phyloP scores from a whole-genome alignment of 2,329 filamentous ascomycete species.

The Cyanodermella asteris region DNA sequence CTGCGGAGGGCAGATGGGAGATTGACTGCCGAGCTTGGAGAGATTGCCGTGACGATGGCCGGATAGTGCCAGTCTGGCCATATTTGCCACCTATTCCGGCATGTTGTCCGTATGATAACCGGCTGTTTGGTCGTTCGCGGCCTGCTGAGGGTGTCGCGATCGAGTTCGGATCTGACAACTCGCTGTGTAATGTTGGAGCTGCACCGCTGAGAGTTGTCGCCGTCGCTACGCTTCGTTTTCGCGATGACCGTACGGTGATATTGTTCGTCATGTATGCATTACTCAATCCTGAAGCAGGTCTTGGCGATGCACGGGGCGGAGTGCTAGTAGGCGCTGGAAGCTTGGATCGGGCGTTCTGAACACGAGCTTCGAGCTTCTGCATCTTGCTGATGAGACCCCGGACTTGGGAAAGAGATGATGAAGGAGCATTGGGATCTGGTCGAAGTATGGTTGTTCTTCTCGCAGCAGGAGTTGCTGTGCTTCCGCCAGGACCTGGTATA shows the following conservation, averaged over 20 bases:
- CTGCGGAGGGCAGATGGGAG: constrained; percentile 12
- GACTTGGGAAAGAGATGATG: constrained; percentile 72
- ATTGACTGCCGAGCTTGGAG: constrained; percentile 10
- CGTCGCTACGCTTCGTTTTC: constrained; percentile 41
- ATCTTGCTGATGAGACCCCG: constrained; percentile 87
- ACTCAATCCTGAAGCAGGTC: constrained; percentile 28
- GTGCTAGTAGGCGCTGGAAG: constrained; percentile 61
- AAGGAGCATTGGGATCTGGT: constrained; percentile 32
- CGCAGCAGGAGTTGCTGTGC: constrained; percentile 23
- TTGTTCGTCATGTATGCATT: constrained; percentile 29
- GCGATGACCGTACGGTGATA: constrained; percentile 43
- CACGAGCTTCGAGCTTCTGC: constrained; percentile 83
- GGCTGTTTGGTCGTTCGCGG: constrained; percentile 25
- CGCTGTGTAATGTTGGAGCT: constrained; percentile 12
- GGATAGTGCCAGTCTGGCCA: constrained; percentile 2
- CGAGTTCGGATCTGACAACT: constrained; percentile 6
- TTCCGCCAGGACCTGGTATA: constrained; percentile 26
- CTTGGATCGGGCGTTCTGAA: constrained; percentile 78
- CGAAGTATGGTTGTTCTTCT: constrained; percentile 14
- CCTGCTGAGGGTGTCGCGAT: constrained; percentile 17
- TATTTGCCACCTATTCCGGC: not conserved
- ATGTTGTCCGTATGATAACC: constrained; percentile 29
- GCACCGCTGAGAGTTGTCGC: constrained; percentile 24
- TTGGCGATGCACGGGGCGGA: constrained; percentile 62
- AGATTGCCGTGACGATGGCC: constrained; percentile 8